Percentiles rank a stretch among this genome's conserved stretches.
Conservation (phyloP, 352 stramenopile genomes). For the Phytopythium boreale region DNA sequence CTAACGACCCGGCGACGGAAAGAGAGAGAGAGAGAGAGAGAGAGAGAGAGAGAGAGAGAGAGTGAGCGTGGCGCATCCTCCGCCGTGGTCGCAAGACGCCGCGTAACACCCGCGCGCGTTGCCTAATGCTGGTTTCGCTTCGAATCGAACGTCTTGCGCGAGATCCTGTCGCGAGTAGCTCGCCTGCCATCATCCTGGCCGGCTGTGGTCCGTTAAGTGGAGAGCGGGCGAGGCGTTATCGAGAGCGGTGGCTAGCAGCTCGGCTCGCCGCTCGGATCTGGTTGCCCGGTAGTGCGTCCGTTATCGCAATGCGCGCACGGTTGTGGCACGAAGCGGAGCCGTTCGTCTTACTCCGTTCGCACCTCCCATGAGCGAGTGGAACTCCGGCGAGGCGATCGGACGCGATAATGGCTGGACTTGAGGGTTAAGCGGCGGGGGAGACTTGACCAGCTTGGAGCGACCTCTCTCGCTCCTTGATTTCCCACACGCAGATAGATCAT, state of each 20-base stretch:
- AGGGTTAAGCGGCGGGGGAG: too few relatives aligned
- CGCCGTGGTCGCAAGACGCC: too few relatives aligned
- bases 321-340: background rate
- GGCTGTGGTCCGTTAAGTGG: background rate
- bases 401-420: too few relatives aligned
- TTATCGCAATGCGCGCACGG: background rate
- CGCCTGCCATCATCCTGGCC: too few relatives aligned
- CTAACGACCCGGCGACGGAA: background rate
- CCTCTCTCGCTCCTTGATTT: too few relatives aligned
- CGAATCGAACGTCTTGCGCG: background rate
- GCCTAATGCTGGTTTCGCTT: background rate
- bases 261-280: too few relatives aligned
- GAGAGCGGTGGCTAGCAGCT: background rate
- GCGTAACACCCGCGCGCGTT: background rate
- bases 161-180: background rate
- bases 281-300: background rate
- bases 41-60: background rate
- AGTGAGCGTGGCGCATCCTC: too few relatives aligned
- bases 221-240: background rate
- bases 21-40: background rate
- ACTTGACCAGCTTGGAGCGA: too few relatives aligned
- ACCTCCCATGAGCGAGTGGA: too few relatives aligned
- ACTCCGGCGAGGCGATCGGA: too few relatives aligned
- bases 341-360: too few relatives aligned
- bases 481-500: too few relatives aligned